phyloP scores from a whole-genome alignment of 805 yeast genomes.

The Schwanniomyces occidentalis region DNA sequence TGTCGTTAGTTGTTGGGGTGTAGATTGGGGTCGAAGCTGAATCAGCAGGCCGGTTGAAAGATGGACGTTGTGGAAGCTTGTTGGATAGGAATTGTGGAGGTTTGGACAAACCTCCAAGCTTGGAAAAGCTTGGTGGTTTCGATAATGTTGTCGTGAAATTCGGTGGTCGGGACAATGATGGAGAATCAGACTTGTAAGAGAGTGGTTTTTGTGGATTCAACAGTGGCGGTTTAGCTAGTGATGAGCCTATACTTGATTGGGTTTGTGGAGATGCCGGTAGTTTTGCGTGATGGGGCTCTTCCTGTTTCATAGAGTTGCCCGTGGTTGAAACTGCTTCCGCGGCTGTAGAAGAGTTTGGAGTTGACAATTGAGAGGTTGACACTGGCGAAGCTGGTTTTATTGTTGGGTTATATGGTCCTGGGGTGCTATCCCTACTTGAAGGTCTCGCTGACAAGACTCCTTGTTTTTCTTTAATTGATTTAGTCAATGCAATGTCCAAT shows the following conservation, averaged over 20 bases:
- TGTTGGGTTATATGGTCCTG: constrained; percentile 15
- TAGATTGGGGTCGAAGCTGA: no score
- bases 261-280: not conserved
- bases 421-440: constrained; percentile 22
- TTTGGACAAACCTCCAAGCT: constrained; percentile 31
- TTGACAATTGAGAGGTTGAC: no score
- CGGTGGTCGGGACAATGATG: constrained; percentile 26
- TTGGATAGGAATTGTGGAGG: constrained; percentile 41
- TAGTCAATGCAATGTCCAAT: constrained; percentile 76
- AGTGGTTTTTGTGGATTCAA: constrained; percentile 24
- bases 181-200: constrained; percentile 17
- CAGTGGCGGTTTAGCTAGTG: constrained; percentile 16
- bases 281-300: no score
- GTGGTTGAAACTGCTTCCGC: no score
- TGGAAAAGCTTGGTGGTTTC: constrained; percentile 28
- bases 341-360: no score
- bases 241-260: constrained; percentile 1
- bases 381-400: no score
- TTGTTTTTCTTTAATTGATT: constrained; percentile 58
- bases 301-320: no score
- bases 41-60: no score
- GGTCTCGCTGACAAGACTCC: constrained; percentile 20
- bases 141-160: constrained; percentile 17
- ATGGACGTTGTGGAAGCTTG: constrained; percentile 22
- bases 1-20: no score